Evolutionary conservation across 2,329 filamentous ascomycete species (phyloP).

Genomic region (Pezicula carpinea): DNA sequence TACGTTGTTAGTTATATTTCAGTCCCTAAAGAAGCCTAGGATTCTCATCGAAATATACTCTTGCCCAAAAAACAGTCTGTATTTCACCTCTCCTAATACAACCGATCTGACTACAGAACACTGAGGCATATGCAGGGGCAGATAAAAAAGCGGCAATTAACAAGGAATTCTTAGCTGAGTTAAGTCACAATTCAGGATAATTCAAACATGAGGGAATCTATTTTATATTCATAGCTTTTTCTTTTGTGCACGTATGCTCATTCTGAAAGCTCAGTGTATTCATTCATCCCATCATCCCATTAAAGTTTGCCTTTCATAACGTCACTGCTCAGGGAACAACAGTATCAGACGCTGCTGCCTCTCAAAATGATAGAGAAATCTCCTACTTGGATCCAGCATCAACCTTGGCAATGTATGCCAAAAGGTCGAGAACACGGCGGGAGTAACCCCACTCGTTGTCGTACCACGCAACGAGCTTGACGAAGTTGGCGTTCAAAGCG

Average conservation of each 20-base stretch:
- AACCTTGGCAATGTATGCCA: constrained; percentile 74
- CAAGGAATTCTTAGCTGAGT: background rate
- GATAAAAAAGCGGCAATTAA: no score
- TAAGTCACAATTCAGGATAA: background rate
- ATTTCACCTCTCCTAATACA: no score
- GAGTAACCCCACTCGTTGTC: constrained; percentile 99
- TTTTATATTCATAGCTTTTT: constrained; percentile 9
- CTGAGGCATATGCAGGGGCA: no score
- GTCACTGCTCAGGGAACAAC: constrained; percentile 23
- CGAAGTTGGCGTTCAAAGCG: constrained; percentile 95
- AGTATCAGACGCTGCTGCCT: constrained; percentile 22
- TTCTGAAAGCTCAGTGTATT: no score
- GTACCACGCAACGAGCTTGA: constrained; percentile 87
- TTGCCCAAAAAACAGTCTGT: no score
- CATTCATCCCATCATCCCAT: constrained; percentile 6
- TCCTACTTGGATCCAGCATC: constrained; percentile 43
- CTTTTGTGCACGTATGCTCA: no score
- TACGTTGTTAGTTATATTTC: no score
- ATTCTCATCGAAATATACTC: no score
- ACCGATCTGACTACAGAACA: no score
- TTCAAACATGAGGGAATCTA: background rate
- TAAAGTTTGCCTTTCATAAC: constrained; percentile 27
- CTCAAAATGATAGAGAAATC: constrained; percentile 11
- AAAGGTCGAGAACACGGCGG: constrained; percentile 84
- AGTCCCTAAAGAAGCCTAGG: no score